phyloP scores from a whole-genome alignment of 441 rosid genomes.

The Erodium chrysanthum region DNA sequence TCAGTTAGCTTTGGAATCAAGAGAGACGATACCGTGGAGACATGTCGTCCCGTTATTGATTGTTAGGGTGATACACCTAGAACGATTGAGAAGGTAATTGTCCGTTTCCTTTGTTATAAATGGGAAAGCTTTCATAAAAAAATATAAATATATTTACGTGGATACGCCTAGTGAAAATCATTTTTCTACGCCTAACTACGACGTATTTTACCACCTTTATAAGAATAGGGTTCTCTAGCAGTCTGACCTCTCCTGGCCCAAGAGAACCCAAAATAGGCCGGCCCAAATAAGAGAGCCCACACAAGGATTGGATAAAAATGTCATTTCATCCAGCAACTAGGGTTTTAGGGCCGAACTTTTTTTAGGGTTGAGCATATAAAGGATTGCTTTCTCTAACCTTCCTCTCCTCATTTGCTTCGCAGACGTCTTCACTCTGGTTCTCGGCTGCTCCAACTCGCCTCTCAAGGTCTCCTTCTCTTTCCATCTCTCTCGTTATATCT shows the following conservation, averaged over 20 bases:
- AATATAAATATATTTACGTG: too few species aligned
- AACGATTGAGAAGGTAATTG: too few species aligned
- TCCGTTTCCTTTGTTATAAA: too few species aligned
- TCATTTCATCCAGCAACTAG: background rate
- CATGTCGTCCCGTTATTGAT: too few species aligned
- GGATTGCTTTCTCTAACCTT: background rate
- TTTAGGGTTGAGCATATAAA: background rate
- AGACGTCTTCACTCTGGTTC: background rate
- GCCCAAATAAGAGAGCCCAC: background rate
- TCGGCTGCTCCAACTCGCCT: background rate
- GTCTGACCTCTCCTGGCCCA: background rate
- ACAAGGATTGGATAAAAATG: background rate
- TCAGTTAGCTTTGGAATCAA: too few species aligned
- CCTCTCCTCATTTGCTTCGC: background rate
- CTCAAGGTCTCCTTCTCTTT: background rate
- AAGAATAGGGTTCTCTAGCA: background rate
- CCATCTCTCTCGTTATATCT: background rate
- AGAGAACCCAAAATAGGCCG: background rate
- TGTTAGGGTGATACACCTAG: too few species aligned
- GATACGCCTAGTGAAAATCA: too few species aligned
- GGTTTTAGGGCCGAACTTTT: constrained; percentile 3
- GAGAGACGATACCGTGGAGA: too few species aligned
- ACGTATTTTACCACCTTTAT: background rate
- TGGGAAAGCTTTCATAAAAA: too few species aligned
- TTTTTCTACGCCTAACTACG: too few species aligned